phyloP scores from a whole-genome alignment of 495 filamentous ascomycete genomes.

The Xylaria flabelliformis region DNA sequence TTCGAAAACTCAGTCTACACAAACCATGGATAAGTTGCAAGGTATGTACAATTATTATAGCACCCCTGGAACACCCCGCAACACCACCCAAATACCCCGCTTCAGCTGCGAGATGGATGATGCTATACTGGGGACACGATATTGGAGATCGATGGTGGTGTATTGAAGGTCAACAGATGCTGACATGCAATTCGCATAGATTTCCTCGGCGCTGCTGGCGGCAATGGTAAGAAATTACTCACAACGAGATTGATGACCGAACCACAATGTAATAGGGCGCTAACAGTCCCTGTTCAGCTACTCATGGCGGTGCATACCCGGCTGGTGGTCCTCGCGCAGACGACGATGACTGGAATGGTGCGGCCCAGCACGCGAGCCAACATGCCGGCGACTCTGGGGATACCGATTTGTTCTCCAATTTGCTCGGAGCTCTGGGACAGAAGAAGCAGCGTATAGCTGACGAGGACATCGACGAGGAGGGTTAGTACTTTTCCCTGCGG shows the following conservation, averaged over 20 bases:
- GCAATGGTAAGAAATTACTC: slow-evolving; percentile 34
- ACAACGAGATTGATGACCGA: neutral
- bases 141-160: neutral
- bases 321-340: slow-evolving; percentile 43
- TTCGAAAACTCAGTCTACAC: neutral
- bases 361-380: slow-evolving; percentile 57
- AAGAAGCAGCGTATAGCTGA: slow-evolving; percentile 57
- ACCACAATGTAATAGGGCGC: neutral
- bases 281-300: slow-evolving; percentile 32
- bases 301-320: slow-evolving; percentile 48
- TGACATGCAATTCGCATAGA: slow-evolving; percentile 25
- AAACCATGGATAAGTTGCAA: slow-evolving; percentile 22
- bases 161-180: slow-evolving; percentile 11
- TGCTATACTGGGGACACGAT: neutral
- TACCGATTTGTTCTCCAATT: slow-evolving; percentile 57
- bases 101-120: slow-evolving; percentile 1
- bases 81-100: slow-evolving; percentile 14
- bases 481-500: slow-evolving; percentile 34
- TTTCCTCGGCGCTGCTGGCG: slow-evolving; percentile 35
- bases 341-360: slow-evolving; percentile 56
- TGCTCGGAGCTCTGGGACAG: slow-evolving; percentile 55
- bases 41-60: neutral
- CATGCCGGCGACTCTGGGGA: slow-evolving; percentile 56
- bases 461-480: slow-evolving; percentile 66
- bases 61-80: slow-evolving; percentile 18